A percentile compares a stretch with the other conserved stretches of the same genome.
Evolutionary conservation across 179 eudicot genomes (phyloP).

Genomic region (Actinidia chinensis): DNA sequence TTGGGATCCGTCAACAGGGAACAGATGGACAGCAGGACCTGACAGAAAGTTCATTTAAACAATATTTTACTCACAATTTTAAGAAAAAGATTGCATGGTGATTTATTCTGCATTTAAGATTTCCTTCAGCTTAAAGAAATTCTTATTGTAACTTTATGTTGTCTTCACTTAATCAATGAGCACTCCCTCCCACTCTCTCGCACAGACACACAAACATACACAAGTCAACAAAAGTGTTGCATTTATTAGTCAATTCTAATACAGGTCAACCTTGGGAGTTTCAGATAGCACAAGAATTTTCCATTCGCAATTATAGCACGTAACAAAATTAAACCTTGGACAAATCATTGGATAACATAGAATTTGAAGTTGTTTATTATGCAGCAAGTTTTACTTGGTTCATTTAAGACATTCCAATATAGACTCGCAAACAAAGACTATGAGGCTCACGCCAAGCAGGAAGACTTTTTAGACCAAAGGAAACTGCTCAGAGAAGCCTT

Average conservation of each 20-base stretch:
- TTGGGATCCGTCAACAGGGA: slow-evolving; percentile 26
- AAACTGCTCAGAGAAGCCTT: not conserved
- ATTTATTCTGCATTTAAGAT: not conserved
- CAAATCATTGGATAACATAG: not conserved
- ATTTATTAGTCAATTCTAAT: not conserved
- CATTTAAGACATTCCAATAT: not conserved
- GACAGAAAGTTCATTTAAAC: slow-evolving; percentile 4
- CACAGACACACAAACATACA: not conserved
- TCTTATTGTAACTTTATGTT: no score
- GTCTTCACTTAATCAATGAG: no score
- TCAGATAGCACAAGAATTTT: not conserved
- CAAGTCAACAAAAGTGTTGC: not conserved
- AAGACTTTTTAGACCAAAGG: not conserved
- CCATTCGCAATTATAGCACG: not conserved
- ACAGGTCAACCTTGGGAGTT: not conserved
- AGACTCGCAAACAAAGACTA: not conserved
- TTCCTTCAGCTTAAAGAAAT: not conserved
- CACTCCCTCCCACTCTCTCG: not conserved
- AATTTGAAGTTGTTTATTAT: not conserved
- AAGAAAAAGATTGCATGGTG: not conserved
- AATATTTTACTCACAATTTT: not conserved
- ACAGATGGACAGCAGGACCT: slow-evolving; percentile 23
- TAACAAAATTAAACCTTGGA: not conserved
- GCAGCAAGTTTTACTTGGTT: not conserved
- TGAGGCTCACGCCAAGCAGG: not conserved